Evolutionary conservation across 1,139 yeast species (phyloP).

Genomic region (Pichia sp.): DNA sequence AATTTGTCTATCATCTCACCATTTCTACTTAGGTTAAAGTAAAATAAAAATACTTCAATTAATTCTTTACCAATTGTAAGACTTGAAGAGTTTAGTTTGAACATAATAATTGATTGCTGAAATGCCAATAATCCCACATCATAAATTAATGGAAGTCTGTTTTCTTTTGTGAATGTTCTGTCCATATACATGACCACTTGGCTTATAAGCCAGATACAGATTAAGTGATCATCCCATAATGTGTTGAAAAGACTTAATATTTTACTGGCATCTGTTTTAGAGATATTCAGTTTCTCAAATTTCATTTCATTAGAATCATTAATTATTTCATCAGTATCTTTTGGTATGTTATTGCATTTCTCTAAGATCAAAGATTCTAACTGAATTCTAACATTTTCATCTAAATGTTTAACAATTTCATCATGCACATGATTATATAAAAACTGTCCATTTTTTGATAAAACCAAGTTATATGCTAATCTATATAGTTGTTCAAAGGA

Average conservation of each 20-base stretch:
- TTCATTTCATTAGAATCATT: not conserved
- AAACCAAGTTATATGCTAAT: conserved; percentile 71
- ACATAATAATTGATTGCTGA: conserved; percentile 38
- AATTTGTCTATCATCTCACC: conserved; percentile 52
- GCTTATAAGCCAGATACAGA: conserved; percentile 72
- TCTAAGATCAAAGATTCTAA: conserved; percentile 5
- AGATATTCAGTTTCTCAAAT: not conserved
- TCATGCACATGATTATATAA: conserved; percentile 59
- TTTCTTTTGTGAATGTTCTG: conserved; percentile 76
- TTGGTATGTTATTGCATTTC: conserved; percentile 8
- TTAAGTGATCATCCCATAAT: conserved; percentile 72
- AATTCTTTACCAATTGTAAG: conserved; percentile 48
- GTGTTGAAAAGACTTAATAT: conserved; percentile 43
- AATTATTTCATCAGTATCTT: not conserved
- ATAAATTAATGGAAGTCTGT: conserved; percentile 58
- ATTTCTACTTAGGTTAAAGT: conserved; percentile 53
- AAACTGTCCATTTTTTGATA: conserved; percentile 65
- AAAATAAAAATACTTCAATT: conserved; percentile 46
- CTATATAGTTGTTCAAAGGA: conserved; percentile 85
- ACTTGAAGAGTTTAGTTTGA: conserved; percentile 26
- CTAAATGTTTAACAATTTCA: conserved; percentile 47
- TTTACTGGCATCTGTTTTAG: conserved; percentile 17
- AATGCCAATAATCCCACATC: conserved; percentile 55
- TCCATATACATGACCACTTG: conserved; percentile 85
- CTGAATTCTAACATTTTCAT: conserved; percentile 20